These are phyloP conservation scores for Colletotrichum caudatum DNA, from an alignment of 2,329 filamentous ascomycete genomes.

Conservation along the genomic window DNA sequence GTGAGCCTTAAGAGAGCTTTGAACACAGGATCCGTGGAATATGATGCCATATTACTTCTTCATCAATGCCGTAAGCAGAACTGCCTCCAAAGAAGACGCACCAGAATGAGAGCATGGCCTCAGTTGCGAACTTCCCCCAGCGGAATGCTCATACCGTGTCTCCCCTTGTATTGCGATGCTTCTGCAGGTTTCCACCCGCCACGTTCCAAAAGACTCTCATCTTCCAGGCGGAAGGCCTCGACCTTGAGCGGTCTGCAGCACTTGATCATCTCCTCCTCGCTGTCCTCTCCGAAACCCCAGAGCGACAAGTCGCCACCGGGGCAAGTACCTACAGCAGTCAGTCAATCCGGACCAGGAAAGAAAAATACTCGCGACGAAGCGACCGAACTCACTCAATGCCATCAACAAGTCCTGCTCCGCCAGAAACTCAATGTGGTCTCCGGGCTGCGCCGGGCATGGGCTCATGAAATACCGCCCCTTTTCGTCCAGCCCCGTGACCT, in stretches of 20 bases:
- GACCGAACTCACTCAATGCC: slow-evolving; percentile 58
- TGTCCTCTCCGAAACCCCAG: slow-evolving; percentile 82
- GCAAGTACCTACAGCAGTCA: slow-evolving; percentile 67
- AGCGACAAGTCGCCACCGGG: slow-evolving; percentile 83
- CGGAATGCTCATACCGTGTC: slow-evolving; percentile 69
- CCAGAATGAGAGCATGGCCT: background rate
- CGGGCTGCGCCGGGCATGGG: slow-evolving; percentile 65
- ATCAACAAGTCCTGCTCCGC: slow-evolving; percentile 81
- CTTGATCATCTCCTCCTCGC: slow-evolving; percentile 75
- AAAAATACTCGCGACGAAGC: background rate
- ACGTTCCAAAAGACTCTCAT: slow-evolving; percentile 62
- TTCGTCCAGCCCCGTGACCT: slow-evolving; percentile 82
- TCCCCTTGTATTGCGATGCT: slow-evolving; percentile 70
- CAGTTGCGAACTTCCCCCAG: slow-evolving; percentile 33
- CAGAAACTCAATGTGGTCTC: slow-evolving; percentile 79
- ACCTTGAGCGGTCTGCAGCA: slow-evolving; percentile 81
- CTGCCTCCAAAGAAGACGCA: background rate
- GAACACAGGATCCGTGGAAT: too few species aligned
- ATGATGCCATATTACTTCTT: too few species aligned
- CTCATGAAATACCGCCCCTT: slow-evolving; percentile 83
- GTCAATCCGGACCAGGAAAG: background rate
- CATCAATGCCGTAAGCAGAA: too few species aligned
- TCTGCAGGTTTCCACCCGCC: slow-evolving; percentile 72
- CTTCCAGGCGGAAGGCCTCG: slow-evolving; percentile 74
- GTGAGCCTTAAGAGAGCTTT: too few species aligned